Evolutionary conservation across 768 basidiomycete species (phyloP).

Genomic region (Boletellus emodensis): DNA sequence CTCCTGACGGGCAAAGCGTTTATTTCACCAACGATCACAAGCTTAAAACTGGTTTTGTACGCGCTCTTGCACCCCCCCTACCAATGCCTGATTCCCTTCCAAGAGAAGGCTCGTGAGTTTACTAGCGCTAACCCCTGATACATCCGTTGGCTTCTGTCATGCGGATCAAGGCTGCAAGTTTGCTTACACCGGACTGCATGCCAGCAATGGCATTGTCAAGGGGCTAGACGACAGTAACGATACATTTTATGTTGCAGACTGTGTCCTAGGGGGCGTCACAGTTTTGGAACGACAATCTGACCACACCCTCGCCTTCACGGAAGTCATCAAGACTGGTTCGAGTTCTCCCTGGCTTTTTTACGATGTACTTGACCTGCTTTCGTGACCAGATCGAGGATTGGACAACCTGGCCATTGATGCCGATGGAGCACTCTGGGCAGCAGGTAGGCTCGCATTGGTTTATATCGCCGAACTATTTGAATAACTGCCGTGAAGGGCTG

Average conservation of each 20-base stretch:
- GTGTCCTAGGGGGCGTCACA: conserved; percentile 41
- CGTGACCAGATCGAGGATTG: conserved; percentile 40
- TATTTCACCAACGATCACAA: conserved; percentile 69
- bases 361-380: conserved; percentile 6
- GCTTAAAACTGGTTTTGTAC: conserved; percentile 50
- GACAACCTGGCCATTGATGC: conserved; percentile 64
- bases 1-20: conserved; percentile 57
- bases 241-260: conserved; percentile 59
- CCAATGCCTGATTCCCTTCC: background rate
- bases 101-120: conserved; percentile 24
- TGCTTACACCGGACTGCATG: conserved; percentile 47
- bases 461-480: background rate
- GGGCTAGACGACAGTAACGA: conserved; percentile 43
- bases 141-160: conserved; percentile 65
- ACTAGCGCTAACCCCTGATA: conserved; percentile 33
- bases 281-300: conserved; percentile 59
- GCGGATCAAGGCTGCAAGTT: conserved; percentile 56
- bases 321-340: conserved; percentile 52
- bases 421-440: conserved; percentile 59
- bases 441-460: conserved; percentile 38
- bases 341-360: conserved; percentile 3
- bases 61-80: conserved; percentile 16
- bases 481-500: conserved; percentile 33
- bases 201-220: conserved; percentile 59
- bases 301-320: conserved; percentile 51